phyloP scores from a whole-genome alignment of 352 stramenopile genomes.

The Globisporangium apiculatum region DNA sequence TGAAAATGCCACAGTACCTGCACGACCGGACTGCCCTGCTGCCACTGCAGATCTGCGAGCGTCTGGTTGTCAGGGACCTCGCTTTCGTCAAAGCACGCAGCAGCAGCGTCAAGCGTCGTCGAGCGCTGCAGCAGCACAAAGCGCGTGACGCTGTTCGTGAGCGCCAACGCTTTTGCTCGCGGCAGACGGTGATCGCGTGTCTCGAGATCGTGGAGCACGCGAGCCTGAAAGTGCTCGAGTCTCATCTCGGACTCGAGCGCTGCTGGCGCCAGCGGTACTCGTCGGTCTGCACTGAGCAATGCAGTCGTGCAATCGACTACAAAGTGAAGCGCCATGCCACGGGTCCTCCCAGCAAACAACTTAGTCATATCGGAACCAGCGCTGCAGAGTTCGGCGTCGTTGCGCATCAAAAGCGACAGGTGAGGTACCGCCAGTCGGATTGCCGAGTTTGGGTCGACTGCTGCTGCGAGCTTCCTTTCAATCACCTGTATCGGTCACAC shows the following conservation, averaged over 20 bases:
- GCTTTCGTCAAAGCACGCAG: constrained; percentile 12
- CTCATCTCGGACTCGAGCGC: constrained; percentile 10
- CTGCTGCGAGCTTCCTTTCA: not conserved
- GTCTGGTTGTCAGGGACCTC: constrained; percentile 1
- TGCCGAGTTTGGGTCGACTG: not conserved
- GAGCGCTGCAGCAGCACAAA: constrained; percentile 8
- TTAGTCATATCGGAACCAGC: not conserved
- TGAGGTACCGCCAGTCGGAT: not conserved
- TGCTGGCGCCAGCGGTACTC: not conserved
- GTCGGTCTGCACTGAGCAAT: not conserved
- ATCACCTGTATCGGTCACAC: not conserved
- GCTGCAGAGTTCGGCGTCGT: not conserved
- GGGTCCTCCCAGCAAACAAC: not conserved
- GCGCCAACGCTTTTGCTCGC: constrained; percentile 3
- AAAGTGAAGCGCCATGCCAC: constrained; percentile 5
- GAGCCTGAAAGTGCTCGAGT: constrained; percentile 11
- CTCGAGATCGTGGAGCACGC: constrained; percentile 15
- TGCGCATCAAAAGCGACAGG: not conserved
- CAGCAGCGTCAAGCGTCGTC: constrained; percentile 15
- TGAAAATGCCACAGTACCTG: too few relatives aligned
- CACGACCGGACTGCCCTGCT: constrained; percentile 18
- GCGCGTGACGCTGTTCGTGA: not conserved
- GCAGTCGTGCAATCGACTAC: not conserved
- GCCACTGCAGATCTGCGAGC: constrained; percentile 16
- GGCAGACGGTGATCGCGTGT: constrained; percentile 28